Conservation (phyloP, 2,329 filamentous ascomycete species). For the Ophiostoma sp. region DNA sequence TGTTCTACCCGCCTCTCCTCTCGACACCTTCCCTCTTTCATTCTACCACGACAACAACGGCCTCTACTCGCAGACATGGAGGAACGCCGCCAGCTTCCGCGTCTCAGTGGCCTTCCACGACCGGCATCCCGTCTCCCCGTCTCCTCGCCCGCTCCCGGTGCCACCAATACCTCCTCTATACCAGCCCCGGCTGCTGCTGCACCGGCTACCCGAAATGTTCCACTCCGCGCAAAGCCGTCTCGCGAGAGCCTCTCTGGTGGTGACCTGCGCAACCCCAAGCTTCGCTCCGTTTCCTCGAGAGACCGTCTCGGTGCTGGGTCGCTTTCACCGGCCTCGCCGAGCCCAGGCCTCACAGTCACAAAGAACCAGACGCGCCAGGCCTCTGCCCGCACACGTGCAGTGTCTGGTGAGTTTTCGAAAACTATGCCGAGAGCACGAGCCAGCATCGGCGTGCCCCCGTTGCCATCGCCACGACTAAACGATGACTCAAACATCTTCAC, state of each 20-base stretch:
- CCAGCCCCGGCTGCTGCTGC: neutral
- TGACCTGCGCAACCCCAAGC: slow-evolving; percentile 39
- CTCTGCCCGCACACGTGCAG: slow-evolving; percentile 24
- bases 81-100: slow-evolving; percentile 22
- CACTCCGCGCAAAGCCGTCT: slow-evolving; percentile 27
- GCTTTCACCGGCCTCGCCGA: neutral
- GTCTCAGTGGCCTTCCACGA: slow-evolving; percentile 25
- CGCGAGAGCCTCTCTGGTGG: slow-evolving; percentile 26
- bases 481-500: slow-evolving; percentile 20
- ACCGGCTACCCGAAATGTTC: slow-evolving; percentile 5
- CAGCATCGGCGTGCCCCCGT: slow-evolving; percentile 10
- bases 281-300: slow-evolving; percentile 39
- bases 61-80: slow-evolving; percentile 18
- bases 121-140: slow-evolving; percentile 24
- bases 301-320: slow-evolving; percentile 33
- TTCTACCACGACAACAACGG: neutral
- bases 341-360: slow-evolving; percentile 16
- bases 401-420: slow-evolving; percentile 26
- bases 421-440: neutral
- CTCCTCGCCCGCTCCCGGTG: neutral
- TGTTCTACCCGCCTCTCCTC: too few species aligned
- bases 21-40: too few species aligned
- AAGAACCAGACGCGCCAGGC: slow-evolving; percentile 19
- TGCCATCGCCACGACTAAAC: slow-evolving; percentile 6
- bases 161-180: slow-evolving; percentile 5